A percentile compares a stretch with the other conserved stretches of the same genome.
Conservation (phyloP, 352 stramenopile genomes). For the Globisporangium mamillatum region DNA sequence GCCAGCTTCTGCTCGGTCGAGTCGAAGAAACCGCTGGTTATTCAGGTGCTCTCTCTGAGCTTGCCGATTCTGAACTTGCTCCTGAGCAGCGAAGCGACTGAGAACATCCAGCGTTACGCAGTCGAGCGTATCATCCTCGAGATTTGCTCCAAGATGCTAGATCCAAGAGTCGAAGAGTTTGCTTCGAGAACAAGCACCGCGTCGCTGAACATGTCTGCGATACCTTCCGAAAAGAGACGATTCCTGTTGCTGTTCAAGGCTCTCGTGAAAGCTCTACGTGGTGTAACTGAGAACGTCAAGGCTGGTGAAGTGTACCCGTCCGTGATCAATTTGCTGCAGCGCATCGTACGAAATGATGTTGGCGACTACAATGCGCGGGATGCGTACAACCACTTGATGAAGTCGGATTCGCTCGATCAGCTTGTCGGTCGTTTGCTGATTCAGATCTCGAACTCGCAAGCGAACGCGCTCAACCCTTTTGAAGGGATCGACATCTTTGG, state of each 20-base stretch:
- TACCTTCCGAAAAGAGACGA: constrained; percentile 54
- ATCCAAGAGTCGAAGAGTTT: constrained; percentile 65
- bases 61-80: constrained; percentile 68
- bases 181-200: constrained; percentile 37
- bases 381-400: constrained; percentile 65
- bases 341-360: constrained; percentile 76
- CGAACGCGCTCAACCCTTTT: constrained; percentile 59
- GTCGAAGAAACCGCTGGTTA: constrained; percentile 56
- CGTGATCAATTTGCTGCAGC: constrained; percentile 76
- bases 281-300: constrained; percentile 56
- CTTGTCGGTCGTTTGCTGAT: constrained; percentile 69
- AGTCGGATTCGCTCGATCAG: constrained; percentile 78
- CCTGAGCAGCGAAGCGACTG: constrained; percentile 50
- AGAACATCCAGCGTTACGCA: constrained; percentile 66
- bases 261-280: constrained; percentile 59
- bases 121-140: constrained; percentile 79
- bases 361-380: constrained; percentile 77
- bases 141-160: constrained; percentile 69
- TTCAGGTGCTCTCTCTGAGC: constrained; percentile 72
- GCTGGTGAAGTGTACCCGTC: constrained; percentile 69
- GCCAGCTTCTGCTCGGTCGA: constrained; percentile 62
- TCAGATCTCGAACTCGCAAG: constrained; percentile 58
- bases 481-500: constrained; percentile 79
- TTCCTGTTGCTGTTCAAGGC: constrained; percentile 72
- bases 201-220: constrained; percentile 31